Evolutionary conservation across 345 rosid genomes (phyloP).

Genomic region (Boechera stricta): DNA sequence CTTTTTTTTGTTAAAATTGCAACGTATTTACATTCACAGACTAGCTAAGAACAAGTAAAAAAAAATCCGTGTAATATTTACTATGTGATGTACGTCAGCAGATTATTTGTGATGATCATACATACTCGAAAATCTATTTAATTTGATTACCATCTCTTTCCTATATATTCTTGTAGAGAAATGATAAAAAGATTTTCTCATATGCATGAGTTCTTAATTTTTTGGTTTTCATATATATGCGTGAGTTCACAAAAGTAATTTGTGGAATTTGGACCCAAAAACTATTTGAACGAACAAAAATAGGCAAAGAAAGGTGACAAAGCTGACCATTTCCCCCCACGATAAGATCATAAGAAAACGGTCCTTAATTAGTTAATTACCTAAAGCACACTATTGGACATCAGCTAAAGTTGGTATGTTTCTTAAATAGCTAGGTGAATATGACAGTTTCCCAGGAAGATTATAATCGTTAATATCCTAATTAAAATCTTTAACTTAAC

Average conservation of each 20-base stretch:
- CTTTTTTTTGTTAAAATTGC: too few species aligned
- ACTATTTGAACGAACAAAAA: not conserved
- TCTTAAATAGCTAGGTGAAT: not conserved
- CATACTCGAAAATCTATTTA: not conserved
- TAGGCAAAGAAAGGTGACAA: not conserved
- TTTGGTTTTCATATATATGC: not conserved
- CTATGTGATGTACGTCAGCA: not conserved
- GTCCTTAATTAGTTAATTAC: not conserved
- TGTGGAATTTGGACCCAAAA: not conserved
- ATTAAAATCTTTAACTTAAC: constrained; percentile 13
- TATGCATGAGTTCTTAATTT: not conserved
- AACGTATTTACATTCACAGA: too few species aligned
- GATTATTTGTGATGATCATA: not conserved
- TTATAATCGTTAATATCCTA: constrained; percentile 18
- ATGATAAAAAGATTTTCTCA: not conserved
- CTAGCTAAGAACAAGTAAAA: too few species aligned
- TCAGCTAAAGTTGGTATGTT: constrained; percentile 5
- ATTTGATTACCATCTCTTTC: not conserved
- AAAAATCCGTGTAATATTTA: too few species aligned
- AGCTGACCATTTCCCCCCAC: too few species aligned
- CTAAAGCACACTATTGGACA: too few species aligned
- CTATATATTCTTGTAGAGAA: not conserved
- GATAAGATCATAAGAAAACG: not conserved
- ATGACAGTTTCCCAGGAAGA: constrained; percentile 12
- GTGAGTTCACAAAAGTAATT: not conserved